phyloP scores from a whole-genome alignment of 306 rosid species.

The Astragalus membranaceus region DNA sequence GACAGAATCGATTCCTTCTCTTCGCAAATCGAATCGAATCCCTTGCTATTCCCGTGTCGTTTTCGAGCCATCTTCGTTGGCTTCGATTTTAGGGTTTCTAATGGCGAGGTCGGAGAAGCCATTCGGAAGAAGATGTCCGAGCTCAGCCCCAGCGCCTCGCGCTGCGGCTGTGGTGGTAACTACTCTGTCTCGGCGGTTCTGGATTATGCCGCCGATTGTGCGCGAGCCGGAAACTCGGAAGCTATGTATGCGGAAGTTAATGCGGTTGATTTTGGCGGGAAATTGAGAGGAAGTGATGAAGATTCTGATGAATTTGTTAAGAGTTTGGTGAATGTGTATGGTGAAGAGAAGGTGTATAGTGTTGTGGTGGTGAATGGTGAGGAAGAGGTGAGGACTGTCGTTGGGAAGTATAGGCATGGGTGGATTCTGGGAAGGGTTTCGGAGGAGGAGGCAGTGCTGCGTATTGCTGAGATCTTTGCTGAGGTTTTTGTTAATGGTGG shows the following conservation, averaged over 20 bases:
- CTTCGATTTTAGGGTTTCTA: constrained; percentile 36
- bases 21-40: constrained; percentile 47
- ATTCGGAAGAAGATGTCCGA: constrained; percentile 37
- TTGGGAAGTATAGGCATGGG: constrained; percentile 82
- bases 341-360: constrained; percentile 48
- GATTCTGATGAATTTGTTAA: constrained; percentile 56
- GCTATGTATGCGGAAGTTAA: neutral
- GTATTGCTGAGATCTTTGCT: constrained; percentile 69
- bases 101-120: constrained; percentile 27
- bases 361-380: constrained; percentile 62
- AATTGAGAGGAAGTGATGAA: constrained; percentile 37
- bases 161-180: constrained; percentile 42
- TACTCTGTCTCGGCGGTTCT: constrained; percentile 31
- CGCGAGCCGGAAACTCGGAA: neutral
- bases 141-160: constrained; percentile 28
- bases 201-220: neutral
- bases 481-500: constrained; percentile 87
- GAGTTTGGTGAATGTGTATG: constrained; percentile 24
- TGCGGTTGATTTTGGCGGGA: constrained; percentile 29
- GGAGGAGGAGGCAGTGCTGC: constrained; percentile 46
- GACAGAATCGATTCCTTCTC: constrained; percentile 61
- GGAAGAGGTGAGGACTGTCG: constrained; percentile 48
- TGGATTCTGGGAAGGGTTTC: constrained; percentile 60
- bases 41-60: constrained; percentile 61
- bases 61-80: constrained; percentile 66